Conservation (phyloP, 352 stramenopile species). For the Globisporangium viniferum region DNA sequence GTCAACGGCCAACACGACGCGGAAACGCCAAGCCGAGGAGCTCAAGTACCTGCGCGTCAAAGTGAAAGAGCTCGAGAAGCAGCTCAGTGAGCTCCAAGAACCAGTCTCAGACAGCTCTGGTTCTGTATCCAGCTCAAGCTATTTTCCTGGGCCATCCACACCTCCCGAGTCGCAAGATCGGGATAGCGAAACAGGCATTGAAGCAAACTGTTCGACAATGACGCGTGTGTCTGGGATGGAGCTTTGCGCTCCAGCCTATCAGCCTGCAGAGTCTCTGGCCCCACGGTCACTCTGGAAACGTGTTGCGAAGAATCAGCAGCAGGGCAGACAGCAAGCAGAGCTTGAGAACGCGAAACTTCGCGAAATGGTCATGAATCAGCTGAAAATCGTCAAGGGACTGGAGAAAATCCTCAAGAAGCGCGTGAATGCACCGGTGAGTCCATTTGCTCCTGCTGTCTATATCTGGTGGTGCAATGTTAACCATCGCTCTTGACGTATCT, state of each 20-base stretch:
- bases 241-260: not conserved
- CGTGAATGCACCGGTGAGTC: not conserved
- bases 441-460: not conserved
- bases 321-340: not conserved
- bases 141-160: not conserved
- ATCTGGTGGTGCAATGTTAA: not conserved
- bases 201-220: not conserved
- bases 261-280: too few species aligned
- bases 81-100: not conserved
- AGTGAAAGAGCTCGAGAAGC: slow-evolving; percentile 35
- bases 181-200: not conserved
- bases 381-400: slow-evolving; percentile 14
- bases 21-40: slow-evolving; percentile 35
- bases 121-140: not conserved
- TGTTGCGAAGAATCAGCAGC: slow-evolving; percentile 1
- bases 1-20: not conserved
- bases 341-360: slow-evolving; percentile 5
- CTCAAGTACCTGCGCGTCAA: slow-evolving; percentile 41
- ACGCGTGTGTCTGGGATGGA: not conserved
- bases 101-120: not conserved
- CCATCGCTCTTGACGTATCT: not conserved
- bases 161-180: not conserved
- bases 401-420: slow-evolving; percentile 15
- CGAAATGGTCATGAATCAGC: slow-evolving; percentile 20
- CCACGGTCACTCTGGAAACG: not conserved